Conservation (phyloP, 768 basidiomycete species). For the Suillus weaverae region DNA sequence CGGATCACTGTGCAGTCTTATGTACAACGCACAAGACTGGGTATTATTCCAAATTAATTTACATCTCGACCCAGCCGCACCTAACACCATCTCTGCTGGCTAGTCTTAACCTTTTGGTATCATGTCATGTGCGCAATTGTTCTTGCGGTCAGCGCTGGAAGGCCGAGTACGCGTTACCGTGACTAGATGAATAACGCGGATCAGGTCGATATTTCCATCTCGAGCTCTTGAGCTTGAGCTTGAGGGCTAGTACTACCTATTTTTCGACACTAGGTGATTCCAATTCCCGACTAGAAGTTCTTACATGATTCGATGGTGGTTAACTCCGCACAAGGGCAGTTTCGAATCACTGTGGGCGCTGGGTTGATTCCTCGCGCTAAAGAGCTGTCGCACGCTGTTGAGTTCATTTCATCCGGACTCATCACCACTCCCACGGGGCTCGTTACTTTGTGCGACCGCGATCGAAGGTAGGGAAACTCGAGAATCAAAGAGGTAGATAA, state of each 20-base stretch:
- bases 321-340: neutral
- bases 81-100: neutral
- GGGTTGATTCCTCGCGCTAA: neutral
- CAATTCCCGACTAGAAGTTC: neutral
- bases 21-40: neutral
- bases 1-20: neutral
- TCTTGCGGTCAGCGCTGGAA: neutral
- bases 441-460: neutral
- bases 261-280: neutral
- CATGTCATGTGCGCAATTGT: neutral
- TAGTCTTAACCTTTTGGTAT: neutral
- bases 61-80: neutral
- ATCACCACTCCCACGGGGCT: neutral
- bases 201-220: neutral
- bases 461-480: neutral
- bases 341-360: neutral
- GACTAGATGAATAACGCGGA: neutral
- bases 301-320: neutral
- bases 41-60: neutral
- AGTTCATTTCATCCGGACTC: neutral
- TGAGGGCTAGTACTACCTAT: neutral
- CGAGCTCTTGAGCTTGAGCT: too few relatives aligned
- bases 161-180: neutral
- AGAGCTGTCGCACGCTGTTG: neutral
- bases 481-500: neutral